phyloP scores from a whole-genome alignment of 2,329 filamentous ascomycete genomes.

The Ophiosphaerella herpotricha region DNA sequence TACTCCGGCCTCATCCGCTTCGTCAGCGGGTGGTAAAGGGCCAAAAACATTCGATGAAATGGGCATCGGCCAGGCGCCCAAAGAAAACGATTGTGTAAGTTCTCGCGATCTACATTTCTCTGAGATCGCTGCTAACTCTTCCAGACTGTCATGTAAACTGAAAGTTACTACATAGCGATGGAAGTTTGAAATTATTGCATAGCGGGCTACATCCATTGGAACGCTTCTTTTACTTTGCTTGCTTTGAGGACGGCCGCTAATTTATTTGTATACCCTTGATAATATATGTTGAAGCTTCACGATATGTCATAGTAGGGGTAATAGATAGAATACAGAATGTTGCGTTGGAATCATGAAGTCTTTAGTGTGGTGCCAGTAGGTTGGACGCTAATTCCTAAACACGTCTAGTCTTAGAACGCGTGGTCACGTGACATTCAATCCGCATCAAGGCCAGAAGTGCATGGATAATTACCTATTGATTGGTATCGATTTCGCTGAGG shows the following conservation, averaged over 20 bases:
- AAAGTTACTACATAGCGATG: not conserved
- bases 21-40: constrained; percentile 65
- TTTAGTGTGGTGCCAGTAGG: too few species aligned
- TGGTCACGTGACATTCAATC: constrained; percentile 12
- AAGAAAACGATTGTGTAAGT: constrained; percentile 88
- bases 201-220: constrained; percentile 17
- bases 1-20: constrained; percentile 24
- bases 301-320: not conserved
- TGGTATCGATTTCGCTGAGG: too few species aligned
- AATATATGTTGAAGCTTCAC: constrained; percentile 1
- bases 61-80: constrained; percentile 85
- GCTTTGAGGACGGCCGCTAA: not conserved
- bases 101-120: not conserved
- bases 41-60: constrained; percentile 98
- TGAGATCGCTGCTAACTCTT: constrained; percentile 9
- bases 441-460: not conserved
- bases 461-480: not conserved
- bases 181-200: constrained; percentile 17
- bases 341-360: too few species aligned
- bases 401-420: constrained; percentile 4
- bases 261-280: constrained; percentile 12
- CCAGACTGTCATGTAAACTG: constrained; percentile 36
- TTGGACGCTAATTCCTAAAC: too few species aligned
- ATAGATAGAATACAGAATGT: constrained; percentile 6
- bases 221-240: not conserved